These are phyloP conservation scores for Trebouxia sp. DNA, from an alignment of 139 green algal genomes.

Conservation along the genomic window DNA sequence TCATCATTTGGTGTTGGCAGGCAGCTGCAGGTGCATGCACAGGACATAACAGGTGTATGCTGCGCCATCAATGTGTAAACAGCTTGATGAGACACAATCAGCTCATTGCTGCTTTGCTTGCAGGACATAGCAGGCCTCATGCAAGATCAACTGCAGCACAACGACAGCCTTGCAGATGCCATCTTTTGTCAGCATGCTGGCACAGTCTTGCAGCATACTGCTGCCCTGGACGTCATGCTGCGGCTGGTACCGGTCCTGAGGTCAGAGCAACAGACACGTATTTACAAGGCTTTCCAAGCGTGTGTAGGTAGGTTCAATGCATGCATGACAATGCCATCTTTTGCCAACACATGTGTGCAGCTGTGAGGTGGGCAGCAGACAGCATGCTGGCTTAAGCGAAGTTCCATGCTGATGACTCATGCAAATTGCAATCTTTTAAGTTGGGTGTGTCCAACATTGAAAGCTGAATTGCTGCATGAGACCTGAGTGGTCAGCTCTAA, in stretches of 20 bases:
- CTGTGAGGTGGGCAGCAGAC: too few species aligned
- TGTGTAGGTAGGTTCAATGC: not conserved
- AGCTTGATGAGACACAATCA: too few species aligned
- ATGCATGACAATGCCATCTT: too few species aligned
- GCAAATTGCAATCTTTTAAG: too few species aligned
- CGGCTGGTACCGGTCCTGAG: not conserved
- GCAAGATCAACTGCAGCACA: conserved; percentile 16
- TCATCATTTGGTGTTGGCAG: too few species aligned
- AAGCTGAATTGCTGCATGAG: too few species aligned
- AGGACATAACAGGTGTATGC: not conserved
- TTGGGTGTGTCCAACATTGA: too few species aligned
- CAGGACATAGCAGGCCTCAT: not conserved
- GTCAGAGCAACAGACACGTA: not conserved
- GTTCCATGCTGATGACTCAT: too few species aligned
- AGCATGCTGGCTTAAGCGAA: too few species aligned
- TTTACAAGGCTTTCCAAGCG: conserved; percentile 6
- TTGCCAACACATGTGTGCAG: too few species aligned
- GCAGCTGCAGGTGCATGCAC: too few species aligned
- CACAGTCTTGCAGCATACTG: not conserved
- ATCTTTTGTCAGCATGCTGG: not conserved
- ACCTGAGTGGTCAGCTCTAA: too few species aligned
- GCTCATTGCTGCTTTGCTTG: not conserved
- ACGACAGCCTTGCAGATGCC: not conserved
- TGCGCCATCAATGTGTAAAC: not conserved
- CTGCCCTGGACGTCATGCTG: not conserved